Conservation (phyloP, 1,139 yeast species). For the Yamadazyma atlantica region DNA sequence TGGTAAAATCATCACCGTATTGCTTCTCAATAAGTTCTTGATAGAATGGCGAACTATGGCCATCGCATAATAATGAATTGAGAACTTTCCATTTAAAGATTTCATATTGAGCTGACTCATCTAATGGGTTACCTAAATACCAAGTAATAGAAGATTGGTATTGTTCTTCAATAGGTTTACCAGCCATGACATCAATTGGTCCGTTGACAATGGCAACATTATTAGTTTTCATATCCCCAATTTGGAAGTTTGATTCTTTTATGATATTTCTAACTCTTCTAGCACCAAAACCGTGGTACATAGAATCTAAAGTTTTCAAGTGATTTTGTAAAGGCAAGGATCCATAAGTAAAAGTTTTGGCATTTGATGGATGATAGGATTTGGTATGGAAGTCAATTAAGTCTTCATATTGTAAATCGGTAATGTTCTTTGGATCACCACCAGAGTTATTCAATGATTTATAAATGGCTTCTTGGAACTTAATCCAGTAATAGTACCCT, state of each 20-base stretch:
- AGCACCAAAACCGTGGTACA: conserved; percentile 55
- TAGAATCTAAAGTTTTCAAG: conserved; percentile 54
- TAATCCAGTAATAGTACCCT: conserved; percentile 79
- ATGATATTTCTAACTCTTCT: conserved; percentile 29
- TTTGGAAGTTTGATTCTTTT: conserved; percentile 27
- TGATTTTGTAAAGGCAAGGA: conserved; percentile 65
- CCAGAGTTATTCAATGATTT: conserved; percentile 88
- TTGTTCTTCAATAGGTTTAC: conserved; percentile 66
- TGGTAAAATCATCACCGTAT: conserved; percentile 80
- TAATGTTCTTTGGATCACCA: conserved; percentile 86
- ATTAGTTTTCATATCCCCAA: conserved; percentile 2
- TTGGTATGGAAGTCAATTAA: conserved; percentile 69
- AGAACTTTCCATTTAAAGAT: conserved; percentile 74
- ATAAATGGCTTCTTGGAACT: conserved; percentile 81
- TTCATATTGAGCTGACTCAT: conserved; percentile 51
- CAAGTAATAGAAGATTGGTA: conserved; percentile 82
- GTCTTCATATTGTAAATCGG: conserved; percentile 71
- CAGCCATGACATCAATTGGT: conserved; percentile 75
- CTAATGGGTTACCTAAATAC: conserved; percentile 75
- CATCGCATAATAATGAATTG: conserved; percentile 76
- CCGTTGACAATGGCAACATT: conserved; percentile 46
- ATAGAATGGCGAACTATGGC: conserved; percentile 89
- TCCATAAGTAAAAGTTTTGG: conserved; percentile 87
- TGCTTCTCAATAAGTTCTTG: conserved; percentile 83
- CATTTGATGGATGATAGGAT: conserved; percentile 88